Base-by-base conservation (phyloP, 2,329 filamentous ascomycete species). In the Paracamarosporium sp. region DNA sequence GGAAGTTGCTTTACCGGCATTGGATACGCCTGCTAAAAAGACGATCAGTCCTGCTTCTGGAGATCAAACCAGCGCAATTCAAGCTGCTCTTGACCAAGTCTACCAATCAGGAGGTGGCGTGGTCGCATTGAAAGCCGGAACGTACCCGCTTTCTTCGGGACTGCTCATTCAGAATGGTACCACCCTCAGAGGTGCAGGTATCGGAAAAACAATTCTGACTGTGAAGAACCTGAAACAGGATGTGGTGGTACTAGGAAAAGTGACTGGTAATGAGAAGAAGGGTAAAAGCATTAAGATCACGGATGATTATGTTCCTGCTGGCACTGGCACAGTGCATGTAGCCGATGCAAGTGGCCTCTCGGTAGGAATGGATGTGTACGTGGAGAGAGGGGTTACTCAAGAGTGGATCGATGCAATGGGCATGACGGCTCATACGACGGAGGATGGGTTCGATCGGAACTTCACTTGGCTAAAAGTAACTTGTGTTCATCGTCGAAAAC, bases 391-490 rank as follows among this genome's bases (percentile, higher is more conserved):
- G 3, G 44, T 57, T 4, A 57, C 50, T 7, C 48, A 56, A 35
- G 41, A 25, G n/a, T 57, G 57, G 53, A 51, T 57, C 22, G 44
- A 56, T 46, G 54, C 30, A 7, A 53, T 60, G 57, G 54, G 57
- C 2, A 56, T 60, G 57, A 54, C 47, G 12, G 38, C 50, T 43
- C 33, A 53, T 15, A 47, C 33, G 33, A 47, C 50, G 24, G 46
- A 20, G 28, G 22, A 50, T 38, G 44, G 44, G 1, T 25, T 25
- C 1, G 15, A 25, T 17, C 20, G 46, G 4, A 22, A 50, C 13
- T 50, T 50, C 22, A 38, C 31, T 3, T 53, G 50, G 55, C 28
- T 57, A 3, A 7, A 28, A 20, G 48, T 53, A 41, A 31, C 17
- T 36, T 20, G 3, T 25, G n/a, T 28, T 30, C 45, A 20, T 11